These are phyloP conservation scores for Aspergillus pseudoviridinutans DNA, from an alignment of 2,329 filamentous ascomycete genomes.

Conservation along the genomic window DNA sequence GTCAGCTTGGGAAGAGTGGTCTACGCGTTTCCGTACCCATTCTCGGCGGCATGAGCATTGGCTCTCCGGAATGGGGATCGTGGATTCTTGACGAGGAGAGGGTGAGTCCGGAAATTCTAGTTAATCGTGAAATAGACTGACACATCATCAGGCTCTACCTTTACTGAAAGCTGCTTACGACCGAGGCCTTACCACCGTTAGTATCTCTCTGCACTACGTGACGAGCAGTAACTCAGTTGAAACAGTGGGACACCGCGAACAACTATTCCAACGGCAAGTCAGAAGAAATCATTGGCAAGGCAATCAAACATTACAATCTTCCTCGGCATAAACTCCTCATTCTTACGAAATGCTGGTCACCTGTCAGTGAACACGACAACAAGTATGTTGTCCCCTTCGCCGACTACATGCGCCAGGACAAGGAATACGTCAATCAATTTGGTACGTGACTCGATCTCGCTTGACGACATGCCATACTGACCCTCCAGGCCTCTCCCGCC, in stretches of 20 bases:
- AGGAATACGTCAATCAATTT: constrained; percentile 5
- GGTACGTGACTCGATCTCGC: constrained; percentile 7
- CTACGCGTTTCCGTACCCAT: constrained; percentile 1
- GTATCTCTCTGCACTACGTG: constrained; percentile 15
- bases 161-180: constrained; percentile 6
- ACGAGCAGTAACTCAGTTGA: constrained; percentile 21
- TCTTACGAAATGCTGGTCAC: constrained; percentile 20
- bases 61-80: background rate
- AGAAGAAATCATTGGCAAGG: constrained; percentile 62
- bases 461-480: constrained; percentile 26
- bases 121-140: background rate
- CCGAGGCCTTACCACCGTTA: constrained; percentile 23
- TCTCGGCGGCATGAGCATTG: constrained; percentile 1
- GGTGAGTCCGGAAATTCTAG: background rate
- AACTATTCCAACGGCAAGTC: constrained; percentile 52
- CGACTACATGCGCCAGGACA: background rate
- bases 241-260: constrained; percentile 1
- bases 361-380: constrained; percentile 11
- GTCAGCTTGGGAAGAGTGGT: background rate
- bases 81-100: background rate
- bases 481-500: constrained; percentile 34
- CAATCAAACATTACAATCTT: constrained; percentile 26
- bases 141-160: background rate
- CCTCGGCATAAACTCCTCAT: constrained; percentile 19
- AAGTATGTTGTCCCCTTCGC: background rate